Percentiles rank a stretch among this genome's conserved stretches.
phyloP scores from a whole-genome alignment of 2,329 filamentous ascomycete species.

The Cercospora citrullina region DNA sequence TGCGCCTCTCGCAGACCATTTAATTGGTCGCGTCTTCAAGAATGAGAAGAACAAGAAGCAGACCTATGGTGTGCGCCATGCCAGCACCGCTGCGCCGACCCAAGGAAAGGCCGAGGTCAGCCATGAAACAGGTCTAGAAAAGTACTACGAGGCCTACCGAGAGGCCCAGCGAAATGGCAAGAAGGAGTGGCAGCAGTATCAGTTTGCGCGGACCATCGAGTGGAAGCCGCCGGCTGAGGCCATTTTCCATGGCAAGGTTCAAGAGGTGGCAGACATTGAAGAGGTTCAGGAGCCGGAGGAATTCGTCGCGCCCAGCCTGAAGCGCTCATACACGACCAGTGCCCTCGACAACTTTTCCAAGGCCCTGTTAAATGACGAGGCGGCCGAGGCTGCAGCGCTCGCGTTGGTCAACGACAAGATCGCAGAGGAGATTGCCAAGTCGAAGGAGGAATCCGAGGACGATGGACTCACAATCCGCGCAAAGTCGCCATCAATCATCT shows the following conservation, averaged over 20 bases:
- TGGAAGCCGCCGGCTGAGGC: slow-evolving; percentile 64
- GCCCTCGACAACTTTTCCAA: slow-evolving; percentile 63
- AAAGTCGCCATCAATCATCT: slow-evolving; percentile 23
- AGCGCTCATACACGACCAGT: slow-evolving; percentile 55
- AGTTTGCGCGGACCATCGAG: slow-evolving; percentile 83
- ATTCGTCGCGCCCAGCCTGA: slow-evolving; percentile 39
- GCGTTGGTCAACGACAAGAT: slow-evolving; percentile 85
- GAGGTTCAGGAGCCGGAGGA: slow-evolving; percentile 40
- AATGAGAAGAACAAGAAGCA: slow-evolving; percentile 35
- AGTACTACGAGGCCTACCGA: slow-evolving; percentile 89
- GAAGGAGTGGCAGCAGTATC: slow-evolving; percentile 82
- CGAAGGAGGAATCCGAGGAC: slow-evolving; percentile 52
- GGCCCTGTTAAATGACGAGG: slow-evolving; percentile 49
- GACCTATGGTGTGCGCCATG: slow-evolving; percentile 39
- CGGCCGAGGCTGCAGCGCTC: slow-evolving; percentile 57
- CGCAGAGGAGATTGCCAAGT: slow-evolving; percentile 70
- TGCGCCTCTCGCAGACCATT: slow-evolving; percentile 53
- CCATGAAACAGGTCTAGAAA: slow-evolving; percentile 66
- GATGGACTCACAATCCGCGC: slow-evolving; percentile 29
- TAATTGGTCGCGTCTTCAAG: slow-evolving; percentile 52
- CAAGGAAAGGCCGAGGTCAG: slow-evolving; percentile 34
- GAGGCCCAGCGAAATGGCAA: slow-evolving; percentile 70
- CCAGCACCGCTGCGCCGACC: slow-evolving; percentile 40
- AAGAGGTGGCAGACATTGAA: slow-evolving; percentile 41
- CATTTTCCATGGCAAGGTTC: slow-evolving; percentile 40